Evolutionary conservation across 768 basidiomycete species (phyloP).

Genomic region (Lentinula guzmanii): DNA sequence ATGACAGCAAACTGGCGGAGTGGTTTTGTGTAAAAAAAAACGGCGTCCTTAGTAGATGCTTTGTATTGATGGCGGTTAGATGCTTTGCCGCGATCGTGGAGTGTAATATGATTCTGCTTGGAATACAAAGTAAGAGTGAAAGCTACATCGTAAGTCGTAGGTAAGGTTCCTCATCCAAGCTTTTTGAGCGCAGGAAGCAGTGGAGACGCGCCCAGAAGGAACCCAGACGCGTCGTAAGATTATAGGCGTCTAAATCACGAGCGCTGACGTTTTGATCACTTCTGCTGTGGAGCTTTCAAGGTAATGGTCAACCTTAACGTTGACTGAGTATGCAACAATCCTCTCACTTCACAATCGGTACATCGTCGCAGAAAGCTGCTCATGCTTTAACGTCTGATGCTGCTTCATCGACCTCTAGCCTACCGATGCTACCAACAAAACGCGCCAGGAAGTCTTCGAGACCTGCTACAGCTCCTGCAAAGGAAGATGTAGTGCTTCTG

Average conservation of each 20-base stretch:
- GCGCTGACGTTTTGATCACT: neutral
- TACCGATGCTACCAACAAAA: slow-evolving; percentile 10
- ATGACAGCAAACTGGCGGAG: neutral
- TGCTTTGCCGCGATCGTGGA: neutral
- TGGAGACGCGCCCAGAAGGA: neutral
- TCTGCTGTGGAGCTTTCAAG: neutral
- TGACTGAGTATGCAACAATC: neutral
- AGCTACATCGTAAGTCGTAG: too few species aligned
- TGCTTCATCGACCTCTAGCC: neutral
- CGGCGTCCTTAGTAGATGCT: neutral
- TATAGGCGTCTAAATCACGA: neutral
- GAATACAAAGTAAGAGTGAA: too few species aligned
- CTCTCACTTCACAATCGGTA: neutral
- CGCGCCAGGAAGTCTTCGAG: slow-evolving; percentile 23
- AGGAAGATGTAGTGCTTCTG: slow-evolving; percentile 34
- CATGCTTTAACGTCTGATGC: neutral
- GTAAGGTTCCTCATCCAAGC: too few species aligned
- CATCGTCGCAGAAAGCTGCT: neutral
- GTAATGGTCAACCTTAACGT: neutral
- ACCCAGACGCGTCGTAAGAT: too few species aligned
- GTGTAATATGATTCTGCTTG: neutral
- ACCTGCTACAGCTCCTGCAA: slow-evolving; percentile 38
- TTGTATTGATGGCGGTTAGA: neutral
- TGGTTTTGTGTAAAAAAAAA: neutral
- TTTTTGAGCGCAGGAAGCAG: too few species aligned